Percentiles rank a stretch among this genome's conserved stretches.
These are phyloP conservation scores for Purshia tridentata DNA, from an alignment of 306 rosid genomes.

Conservation along the genomic window DNA sequence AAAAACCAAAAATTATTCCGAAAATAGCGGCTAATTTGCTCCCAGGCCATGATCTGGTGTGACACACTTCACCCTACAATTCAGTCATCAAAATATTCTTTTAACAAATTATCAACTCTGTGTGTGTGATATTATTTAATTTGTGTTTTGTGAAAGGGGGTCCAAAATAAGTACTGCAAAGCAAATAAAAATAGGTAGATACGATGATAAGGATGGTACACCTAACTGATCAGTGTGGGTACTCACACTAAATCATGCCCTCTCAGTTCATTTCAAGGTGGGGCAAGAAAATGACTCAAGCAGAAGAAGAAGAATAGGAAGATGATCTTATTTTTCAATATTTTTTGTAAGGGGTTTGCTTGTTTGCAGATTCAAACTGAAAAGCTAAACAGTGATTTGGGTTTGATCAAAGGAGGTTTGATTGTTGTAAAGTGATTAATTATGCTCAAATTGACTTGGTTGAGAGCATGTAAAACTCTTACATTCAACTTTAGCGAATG, in stretches of 20 bases:
- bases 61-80: constrained; percentile 6
- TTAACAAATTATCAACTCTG: not conserved
- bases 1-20: constrained; percentile 26
- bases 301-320: not conserved
- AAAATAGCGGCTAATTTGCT: constrained; percentile 41
- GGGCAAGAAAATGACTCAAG: not conserved
- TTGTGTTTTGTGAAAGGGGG: constrained; percentile 9
- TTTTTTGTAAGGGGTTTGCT: not conserved
- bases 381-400: not conserved
- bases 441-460: not conserved
- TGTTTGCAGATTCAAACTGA: not conserved
- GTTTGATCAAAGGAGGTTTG: not conserved
- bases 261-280: constrained; percentile 12
- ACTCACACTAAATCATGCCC: constrained; percentile 24
- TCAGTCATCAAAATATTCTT: not conserved
- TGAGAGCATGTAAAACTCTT: not conserved
- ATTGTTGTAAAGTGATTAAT: constrained; percentile 6
- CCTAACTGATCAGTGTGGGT: constrained; percentile 44
- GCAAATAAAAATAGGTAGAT: constrained; percentile 22
- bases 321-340: constrained; percentile 5
- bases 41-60: constrained; percentile 17
- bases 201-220: constrained; percentile 43
- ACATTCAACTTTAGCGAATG: too few species aligned
- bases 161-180: constrained; percentile 16
- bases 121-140: not conserved